Evolutionary conservation across 176 grass and related monocot species (phyloP), one percentile per base, ranked within the genome.

Genomic region (Carex pumila): DNA sequence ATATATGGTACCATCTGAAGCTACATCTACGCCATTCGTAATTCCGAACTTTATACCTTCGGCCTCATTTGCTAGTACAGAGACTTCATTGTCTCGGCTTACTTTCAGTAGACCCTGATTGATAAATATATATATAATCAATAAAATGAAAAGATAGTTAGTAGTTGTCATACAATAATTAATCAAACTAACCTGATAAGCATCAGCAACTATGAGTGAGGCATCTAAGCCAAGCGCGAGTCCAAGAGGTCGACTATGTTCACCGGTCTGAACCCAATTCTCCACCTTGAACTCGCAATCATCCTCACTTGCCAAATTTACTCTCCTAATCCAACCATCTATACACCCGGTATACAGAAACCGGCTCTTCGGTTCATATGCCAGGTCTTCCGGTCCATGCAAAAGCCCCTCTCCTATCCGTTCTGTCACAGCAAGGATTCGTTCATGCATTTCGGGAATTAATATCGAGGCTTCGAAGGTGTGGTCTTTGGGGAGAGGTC

Each of bases 21-120:
- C 92, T 72, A 97, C 84, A 86, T 97, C 94, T 11, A 97, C 71
- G 61, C 92, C 92, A 80, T 97, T 90, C 10, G 90, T 92, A 21
- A 97, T 37, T 36, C 87, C 69, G 65, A 97, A 92, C 79, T 81
- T 91, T 39, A 92, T 0, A 49, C 90, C 92, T 83, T 94, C 88
- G 18, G 88, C 94, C 65, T 87, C 77, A 41, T 89, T 69, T 10
- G 90, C 87, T 54, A 94, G 85, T 30, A 97, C 67, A 70, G 80
- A 77, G 3, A 90, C 84, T 58, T 56, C 61, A 71, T 64, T 86
- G 12, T 94, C 90, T 34, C 65, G 70, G 31, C 79, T 91, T 79
- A 94, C 87, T 72, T 76, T 87, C 56, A 94, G 80, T 14, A 97
- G 19, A 1, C 94, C 94, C 94, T 94, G 86, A n/a, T 75, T 54